Percentiles rank a stretch among this genome's conserved stretches.
These are phyloP conservation scores for Backusella circina DNA, from an alignment of 192 early-diverging fungal species.

Conservation along the genomic window DNA sequence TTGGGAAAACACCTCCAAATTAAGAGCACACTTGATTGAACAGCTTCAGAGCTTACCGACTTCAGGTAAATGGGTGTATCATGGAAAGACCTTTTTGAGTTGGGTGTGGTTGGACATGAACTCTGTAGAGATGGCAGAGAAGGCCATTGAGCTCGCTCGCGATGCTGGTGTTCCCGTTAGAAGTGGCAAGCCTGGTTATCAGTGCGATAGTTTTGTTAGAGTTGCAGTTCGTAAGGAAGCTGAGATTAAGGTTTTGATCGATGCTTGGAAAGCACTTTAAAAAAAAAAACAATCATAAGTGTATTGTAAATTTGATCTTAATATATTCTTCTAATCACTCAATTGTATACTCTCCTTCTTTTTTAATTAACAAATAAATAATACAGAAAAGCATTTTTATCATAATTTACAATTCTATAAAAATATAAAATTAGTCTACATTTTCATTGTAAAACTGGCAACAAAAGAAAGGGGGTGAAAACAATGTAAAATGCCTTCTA, in stretches of 20 bases:
- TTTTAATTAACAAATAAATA: neutral
- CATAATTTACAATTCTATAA: neutral
- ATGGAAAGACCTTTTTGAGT: slow-evolving; percentile 75
- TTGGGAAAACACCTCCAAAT: slow-evolving; percentile 69
- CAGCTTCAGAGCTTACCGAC: slow-evolving; percentile 29
- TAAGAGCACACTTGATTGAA: slow-evolving; percentile 57
- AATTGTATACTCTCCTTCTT: neutral
- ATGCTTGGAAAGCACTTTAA: slow-evolving; percentile 58
- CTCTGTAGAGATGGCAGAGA: slow-evolving; percentile 51
- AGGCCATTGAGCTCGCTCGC: slow-evolving; percentile 62
- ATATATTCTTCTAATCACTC: neutral
- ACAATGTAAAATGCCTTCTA: neutral
- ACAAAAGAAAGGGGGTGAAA: slow-evolving; percentile 2
- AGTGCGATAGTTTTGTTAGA: slow-evolving; percentile 69
- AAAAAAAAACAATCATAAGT: neutral
- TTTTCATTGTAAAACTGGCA: slow-evolving; percentile 1
- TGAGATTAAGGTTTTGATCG: slow-evolving; percentile 66
- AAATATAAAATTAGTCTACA: neutral
- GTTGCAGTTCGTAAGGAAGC: slow-evolving; percentile 71
- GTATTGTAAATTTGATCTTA: neutral
- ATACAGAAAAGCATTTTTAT: neutral
- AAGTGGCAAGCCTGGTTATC: slow-evolving; percentile 73
- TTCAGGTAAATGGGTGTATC: slow-evolving; percentile 53
- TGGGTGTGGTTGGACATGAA: slow-evolving; percentile 87
- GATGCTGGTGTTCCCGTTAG: slow-evolving; percentile 84